Base-by-base conservation (phyloP, 768 basidiomycete genomes). In the Dioszegia crocea region DNA sequence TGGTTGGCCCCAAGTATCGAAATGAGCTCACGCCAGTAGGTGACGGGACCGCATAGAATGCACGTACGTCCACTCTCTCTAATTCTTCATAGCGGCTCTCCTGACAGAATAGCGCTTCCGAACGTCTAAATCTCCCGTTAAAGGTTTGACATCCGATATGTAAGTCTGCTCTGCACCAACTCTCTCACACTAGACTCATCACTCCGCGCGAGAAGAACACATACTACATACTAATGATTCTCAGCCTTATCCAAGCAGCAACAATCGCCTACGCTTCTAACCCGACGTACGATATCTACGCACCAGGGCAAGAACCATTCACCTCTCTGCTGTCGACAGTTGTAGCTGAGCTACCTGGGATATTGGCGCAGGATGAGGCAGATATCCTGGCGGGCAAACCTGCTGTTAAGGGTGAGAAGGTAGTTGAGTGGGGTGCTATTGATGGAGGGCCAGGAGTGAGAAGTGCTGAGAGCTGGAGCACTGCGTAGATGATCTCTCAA, bases 41-140 rank as follows among this genome's bases (percentile, higher is more conserved):
- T 53, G 14, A 53, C 62, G 2, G 66, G 63, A 21, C 64, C 77
- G 0, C 92, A 91, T 65, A 83, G 91, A 17, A 86, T 89, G 84
- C 89, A 93, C 70, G 70, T 68, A 31, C 58, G 66, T 51, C 11
- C 36, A 43, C 23, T 23, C 26, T 31, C 17, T 16, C 5, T 6
- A 8, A 19, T 6, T 19, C 1, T 31, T 23, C 19, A 33, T 10
- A 26, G 11, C 11, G 33, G 11, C 45, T 30, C 10, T 45, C 45
- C 53, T 56, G 27, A 61, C 23, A 27, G 10, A 17, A 11, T 40
- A 70, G 70, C 85, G 91, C 8, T 86, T 94, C 67, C 83, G 88
- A 33, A 85, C 86, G 2, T 81, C 80, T 0, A 86, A 86, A 0
- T 90, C 89, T 17, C 85, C 90, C 0, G 82, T 93, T 57, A 90